These are phyloP conservation scores for Fusarium equiseti DNA, from an alignment of 2,329 filamentous ascomycete genomes.

Conservation along the genomic window DNA sequence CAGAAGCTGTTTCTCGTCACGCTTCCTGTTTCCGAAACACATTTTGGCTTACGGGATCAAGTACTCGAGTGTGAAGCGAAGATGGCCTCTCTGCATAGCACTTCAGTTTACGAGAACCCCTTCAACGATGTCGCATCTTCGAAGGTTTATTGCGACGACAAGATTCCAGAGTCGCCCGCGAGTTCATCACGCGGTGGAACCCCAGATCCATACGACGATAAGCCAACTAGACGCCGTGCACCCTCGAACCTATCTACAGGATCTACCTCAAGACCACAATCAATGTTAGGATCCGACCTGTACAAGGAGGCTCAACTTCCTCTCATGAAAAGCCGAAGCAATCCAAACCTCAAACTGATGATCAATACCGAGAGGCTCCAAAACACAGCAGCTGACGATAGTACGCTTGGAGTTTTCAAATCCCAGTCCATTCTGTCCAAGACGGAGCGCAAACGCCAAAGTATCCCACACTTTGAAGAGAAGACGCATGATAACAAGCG, in stretches of 20 bases:
- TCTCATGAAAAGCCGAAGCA: not conserved
- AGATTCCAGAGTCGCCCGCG: not conserved
- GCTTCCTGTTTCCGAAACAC: not conserved
- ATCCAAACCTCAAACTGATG: not conserved
- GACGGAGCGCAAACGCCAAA: not conserved
- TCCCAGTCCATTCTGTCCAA: not conserved
- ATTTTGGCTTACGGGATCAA: not conserved
- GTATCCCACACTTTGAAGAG: not conserved
- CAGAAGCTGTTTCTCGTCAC: not conserved
- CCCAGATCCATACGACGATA: not conserved
- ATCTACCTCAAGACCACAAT: not conserved
- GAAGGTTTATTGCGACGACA: not conserved
- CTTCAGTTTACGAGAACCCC: not conserved
- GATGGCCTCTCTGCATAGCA: not conserved
- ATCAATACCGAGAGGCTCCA: not conserved
- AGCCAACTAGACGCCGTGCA: not conserved
- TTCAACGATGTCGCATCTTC: not conserved
- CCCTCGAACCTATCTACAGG: not conserved
- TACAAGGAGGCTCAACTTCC: not conserved
- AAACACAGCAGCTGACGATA: not conserved
- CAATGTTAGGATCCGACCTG: not conserved
- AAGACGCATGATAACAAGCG: not conserved
- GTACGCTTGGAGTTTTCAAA: not conserved
- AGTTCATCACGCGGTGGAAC: too few species aligned
- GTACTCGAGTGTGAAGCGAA: not conserved